Evolutionary conservation across 495 filamentous ascomycete species (phyloP), one percentile per base, ranked within the genome.

Genomic region (Neurospora sublineolata): DNA sequence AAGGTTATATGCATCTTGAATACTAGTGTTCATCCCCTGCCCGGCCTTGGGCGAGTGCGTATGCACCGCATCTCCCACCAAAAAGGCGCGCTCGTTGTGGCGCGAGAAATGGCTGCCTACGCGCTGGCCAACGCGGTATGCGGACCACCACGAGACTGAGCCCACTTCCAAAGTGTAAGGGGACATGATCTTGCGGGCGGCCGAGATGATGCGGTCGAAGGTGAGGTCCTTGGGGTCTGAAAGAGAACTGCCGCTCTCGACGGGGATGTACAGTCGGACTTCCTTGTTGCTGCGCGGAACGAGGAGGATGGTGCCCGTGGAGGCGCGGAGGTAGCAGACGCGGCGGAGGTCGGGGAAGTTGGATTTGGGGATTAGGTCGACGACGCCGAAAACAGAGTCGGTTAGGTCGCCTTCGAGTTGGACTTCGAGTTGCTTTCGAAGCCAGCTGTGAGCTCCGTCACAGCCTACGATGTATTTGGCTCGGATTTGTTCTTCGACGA

Each of bases 11-110:
- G 89, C 84, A 74, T 90, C 88, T 76, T 89, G 87, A 80, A 91
- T 87, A 14, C 80, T 83, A 1, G 89, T 87, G 75, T 94, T 93
- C 91, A 93, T 92, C 18, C 91, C 91, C 77, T 92, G 90, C 0
- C 90, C 91, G 2, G 89, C 89, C 80, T 92, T 91, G 7, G 91
- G 91, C 0, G 87, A 89, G 72, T 90, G 88, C 0, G 86, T 89
- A 72, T 90, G 89, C 0, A 88, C 83, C 5, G 88, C 87, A 77
- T 91, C 85, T 27, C 86, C 85, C 16, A 88, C 89, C 58, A 92
- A 83, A 73, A 92, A 92, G 6, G 91, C 85, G 0, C 90, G 83
- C 58, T 92, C 82, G 37, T 86, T 78, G 18, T 42, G 58, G 10
- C 84, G 78, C 9, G 84, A 87, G 73, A 93, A 93, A 4, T 85